Conservation (phyloP, 2,329 filamentous ascomycete genomes). For the Alternaria rosae region DNA sequence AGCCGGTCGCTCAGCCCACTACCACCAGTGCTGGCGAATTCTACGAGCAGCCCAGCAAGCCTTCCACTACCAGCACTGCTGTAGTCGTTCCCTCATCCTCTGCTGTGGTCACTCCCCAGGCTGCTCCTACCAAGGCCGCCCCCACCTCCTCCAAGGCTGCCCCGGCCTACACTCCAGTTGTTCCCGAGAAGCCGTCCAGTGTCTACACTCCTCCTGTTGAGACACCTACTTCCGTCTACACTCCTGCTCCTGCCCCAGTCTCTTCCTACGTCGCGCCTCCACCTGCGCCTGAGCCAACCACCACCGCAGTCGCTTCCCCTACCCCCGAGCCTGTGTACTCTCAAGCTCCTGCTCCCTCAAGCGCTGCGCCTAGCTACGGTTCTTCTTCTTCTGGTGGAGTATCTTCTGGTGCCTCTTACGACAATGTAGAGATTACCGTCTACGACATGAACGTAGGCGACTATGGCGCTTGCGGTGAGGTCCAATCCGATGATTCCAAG, state of each 20-base stretch:
- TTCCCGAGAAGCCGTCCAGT: conserved; percentile 16
- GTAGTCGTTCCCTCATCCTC: conserved; percentile 20
- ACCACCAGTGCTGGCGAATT: conserved; percentile 31
- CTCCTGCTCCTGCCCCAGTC: conserved; percentile 13
- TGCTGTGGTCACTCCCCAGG: conserved; percentile 15
- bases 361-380: conserved; percentile 6
- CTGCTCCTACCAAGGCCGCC: conserved; percentile 12
- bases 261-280: conserved; percentile 12
- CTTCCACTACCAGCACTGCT: conserved; percentile 27
- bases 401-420: conserved; percentile 17
- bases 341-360: conserved; percentile 14
- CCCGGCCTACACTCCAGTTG: conserved; percentile 21
- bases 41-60: conserved; percentile 32
- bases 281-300: conserved; percentile 16
- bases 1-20: conserved; percentile 24
- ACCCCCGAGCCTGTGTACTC: conserved; percentile 4
- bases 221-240: conserved; percentile 10
- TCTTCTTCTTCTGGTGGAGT: conserved; percentile 4
- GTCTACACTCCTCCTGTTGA: conserved; percentile 20
- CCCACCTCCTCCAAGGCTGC: conserved; percentile 3
- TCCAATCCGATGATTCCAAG: conserved; percentile 30
- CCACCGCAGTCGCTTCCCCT: neutral
- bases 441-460: conserved; percentile 39
- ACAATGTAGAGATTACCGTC: conserved; percentile 43
- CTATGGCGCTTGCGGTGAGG: conserved; percentile 41